Evolutionary conservation across 2,329 filamentous ascomycete species (phyloP), one percentile per base, ranked within the genome.

Genomic region (Talaromyces pinophilus): DNA sequence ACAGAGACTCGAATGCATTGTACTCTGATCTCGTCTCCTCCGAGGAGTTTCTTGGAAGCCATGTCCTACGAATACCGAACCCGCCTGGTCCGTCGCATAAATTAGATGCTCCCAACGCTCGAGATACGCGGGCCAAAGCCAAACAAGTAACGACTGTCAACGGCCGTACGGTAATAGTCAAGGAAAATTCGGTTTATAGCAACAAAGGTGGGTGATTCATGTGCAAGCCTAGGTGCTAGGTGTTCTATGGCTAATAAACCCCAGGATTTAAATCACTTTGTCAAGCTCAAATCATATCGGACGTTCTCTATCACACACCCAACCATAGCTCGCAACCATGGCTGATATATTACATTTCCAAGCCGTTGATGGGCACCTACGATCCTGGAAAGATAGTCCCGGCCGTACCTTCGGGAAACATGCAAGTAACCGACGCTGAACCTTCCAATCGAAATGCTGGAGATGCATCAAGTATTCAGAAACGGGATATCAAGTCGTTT

Each of bases 261-360:
- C 25, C 67, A 96, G 92, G 93, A 62, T 99, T 98, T 85, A 97
- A 95, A 81, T 88, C 88, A 40, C 83, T 97, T 69, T 93, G 92
- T 70, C 95, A 98, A 76, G 92, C 93, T 38, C 93, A 95, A 75
- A 82, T 98, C 40, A 83, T 97, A 66, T 87, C 87, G 75, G 96
- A 99, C 78, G 84, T 86, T 44, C 86, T 97, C 46, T 98, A 92
- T 86, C 96, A 96, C 74, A 90, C 92, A 59, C 92, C 97, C 73
- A 88, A 87, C n/a, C 86, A 92, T 72, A 94, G 98, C 72, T 90
- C 92, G 15, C 90, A 93, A 72, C 92, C 93, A 85, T 99, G 95
- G 93, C 87, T 99, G 52, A 86, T 99, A 67, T 98, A 98, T 84
- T 97, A 93, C 79, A 96, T 99, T 69, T 95, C 94, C 30, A 89